Percentiles rank a stretch among this genome's conserved stretches.
Conservation (phyloP, 257 asterid species). For the Lantana camara region DNA sequence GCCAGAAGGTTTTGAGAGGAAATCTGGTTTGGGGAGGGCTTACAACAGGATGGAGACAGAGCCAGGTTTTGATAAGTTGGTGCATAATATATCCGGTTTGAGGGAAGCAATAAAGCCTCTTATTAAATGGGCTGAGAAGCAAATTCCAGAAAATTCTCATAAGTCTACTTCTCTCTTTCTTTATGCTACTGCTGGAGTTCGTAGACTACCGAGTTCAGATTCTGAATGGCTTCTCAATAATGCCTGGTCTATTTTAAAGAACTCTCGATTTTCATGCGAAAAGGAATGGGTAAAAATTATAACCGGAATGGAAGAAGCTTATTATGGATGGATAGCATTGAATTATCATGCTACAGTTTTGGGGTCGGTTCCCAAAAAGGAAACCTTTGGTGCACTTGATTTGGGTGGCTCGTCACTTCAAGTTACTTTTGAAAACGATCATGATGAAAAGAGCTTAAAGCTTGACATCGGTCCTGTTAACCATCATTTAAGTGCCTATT, state of each 20-base stretch:
- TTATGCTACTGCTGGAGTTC: conserved; percentile 76
- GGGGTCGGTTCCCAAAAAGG: conserved; percentile 56
- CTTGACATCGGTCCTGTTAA: conserved; percentile 57
- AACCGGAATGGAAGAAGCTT: conserved; percentile 69
- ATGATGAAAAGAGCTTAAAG: conserved; percentile 51
- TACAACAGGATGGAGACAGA: conserved; percentile 77
- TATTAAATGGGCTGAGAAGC: conserved; percentile 62
- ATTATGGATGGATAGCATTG: conserved; percentile 71
- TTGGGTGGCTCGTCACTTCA: conserved; percentile 77
- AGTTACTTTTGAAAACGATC: conserved; percentile 63
- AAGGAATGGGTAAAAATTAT: conserved; percentile 72
- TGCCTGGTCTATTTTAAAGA: conserved; percentile 63
- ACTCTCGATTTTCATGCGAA: conserved; percentile 59
- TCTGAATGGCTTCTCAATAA: conserved; percentile 70
- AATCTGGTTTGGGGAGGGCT: conserved; percentile 57
- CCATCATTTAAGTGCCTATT: conserved; percentile 66
- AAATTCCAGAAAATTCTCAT: conserved; percentile 58
- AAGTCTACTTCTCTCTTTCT: conserved; percentile 60
- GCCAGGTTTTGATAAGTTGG: conserved; percentile 74
- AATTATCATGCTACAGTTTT: conserved; percentile 56
- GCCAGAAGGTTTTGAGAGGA: conserved; percentile 55
- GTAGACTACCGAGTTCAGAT: conserved; percentile 61
- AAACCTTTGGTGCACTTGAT: conserved; percentile 75
- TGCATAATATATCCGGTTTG: conserved; percentile 56
- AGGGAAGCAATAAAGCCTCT: conserved; percentile 53